Evolutionary conservation across 768 basidiomycete species (phyloP).

Genomic region (Kwoniella dendrophila): DNA sequence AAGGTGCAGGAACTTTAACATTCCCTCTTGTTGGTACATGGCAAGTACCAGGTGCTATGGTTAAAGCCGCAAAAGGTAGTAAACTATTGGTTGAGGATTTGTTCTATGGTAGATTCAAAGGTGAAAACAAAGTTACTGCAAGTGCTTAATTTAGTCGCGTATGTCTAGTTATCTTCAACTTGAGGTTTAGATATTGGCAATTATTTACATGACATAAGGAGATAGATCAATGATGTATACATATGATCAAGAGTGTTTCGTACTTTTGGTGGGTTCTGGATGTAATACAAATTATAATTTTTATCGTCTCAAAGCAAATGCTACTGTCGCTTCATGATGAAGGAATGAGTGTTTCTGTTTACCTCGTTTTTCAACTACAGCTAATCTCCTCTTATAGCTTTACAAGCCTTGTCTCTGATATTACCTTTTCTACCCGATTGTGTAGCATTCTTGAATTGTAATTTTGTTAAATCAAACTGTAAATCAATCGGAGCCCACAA

Average conservation of each 20-base stretch:
- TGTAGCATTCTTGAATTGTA: conserved; percentile 24
- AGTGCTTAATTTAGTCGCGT: not conserved
- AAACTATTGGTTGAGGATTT: conserved; percentile 79
- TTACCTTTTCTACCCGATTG: conserved; percentile 26
- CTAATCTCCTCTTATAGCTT: conserved; percentile 22
- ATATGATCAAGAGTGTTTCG: too few relatives aligned
- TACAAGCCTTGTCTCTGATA: conserved; percentile 27
- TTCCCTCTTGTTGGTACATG: conserved; percentile 77
- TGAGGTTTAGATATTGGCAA: too few relatives aligned
- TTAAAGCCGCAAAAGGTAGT: conserved; percentile 82
- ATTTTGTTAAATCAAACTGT: conserved; percentile 24
- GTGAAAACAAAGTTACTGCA: conserved; percentile 17
- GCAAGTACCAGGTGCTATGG: conserved; percentile 87
- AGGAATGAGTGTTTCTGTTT: too few relatives aligned
- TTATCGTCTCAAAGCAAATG: too few relatives aligned
- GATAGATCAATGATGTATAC: too few relatives aligned
- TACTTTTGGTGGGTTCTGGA: too few relatives aligned
- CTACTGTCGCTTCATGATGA: too few relatives aligned
- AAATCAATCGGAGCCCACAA: not conserved
- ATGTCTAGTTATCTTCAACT: too few relatives aligned
- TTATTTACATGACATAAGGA: too few relatives aligned
- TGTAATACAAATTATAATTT: too few relatives aligned
- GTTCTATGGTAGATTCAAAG: conserved; percentile 70
- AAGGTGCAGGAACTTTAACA: conserved; percentile 25
- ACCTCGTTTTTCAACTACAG: too few relatives aligned